Evolutionary conservation across 2,329 filamentous ascomycete genomes (phyloP), one percentile per base, ranked within the genome.

Genomic region (Diaporthe australafricana): DNA sequence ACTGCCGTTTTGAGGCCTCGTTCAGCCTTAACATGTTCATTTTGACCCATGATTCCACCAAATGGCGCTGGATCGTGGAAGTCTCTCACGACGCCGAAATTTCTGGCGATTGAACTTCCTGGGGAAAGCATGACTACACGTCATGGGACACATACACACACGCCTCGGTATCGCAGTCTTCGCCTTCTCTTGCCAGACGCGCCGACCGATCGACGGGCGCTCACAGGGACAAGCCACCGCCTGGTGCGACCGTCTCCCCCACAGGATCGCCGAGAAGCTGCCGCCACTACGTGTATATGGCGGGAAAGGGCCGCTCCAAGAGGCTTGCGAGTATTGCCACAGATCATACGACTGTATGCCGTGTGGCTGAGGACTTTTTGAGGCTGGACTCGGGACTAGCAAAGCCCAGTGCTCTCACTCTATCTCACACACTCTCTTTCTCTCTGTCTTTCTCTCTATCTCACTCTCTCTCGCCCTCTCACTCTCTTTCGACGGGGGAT

Each of bases 231-330:
- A 63, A 63, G 57, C 57, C 57, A 63, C 57, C 57, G 42, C 25
- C 42, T 63, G 57, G 57, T 63, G 57, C 57, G 27, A 63, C 57
- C 40, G 25, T 32, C 35, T 47, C 5, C 40, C 42, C 14, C 40
- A 68, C n/a, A 56, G 27, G 66, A 57, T 68, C 66, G 52, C 66
- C 66, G 52, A 35, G n/a, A n/a, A n/a, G 35, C 40, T 68, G 40
- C 52, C 42, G 47, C 50, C 27, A 63, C 57, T 35, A 22, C 40
- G 57, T 40, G 40, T 47, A n/a, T 48, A 47, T 63, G 20, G 57
- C 45, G 40, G 40, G 27, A 47, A 20, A 47, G 14, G 40, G 40
- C 40, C 25, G 42, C 40, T 48, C n/a, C 27, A 42, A 48, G 40
- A 63, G 57, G 57, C 57, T 63, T 47, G 57, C 57, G 57, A 42